Base-by-base conservation (phyloP, 2,329 filamentous ascomycete genomes). In the Sphaerostilbella broomeana region DNA sequence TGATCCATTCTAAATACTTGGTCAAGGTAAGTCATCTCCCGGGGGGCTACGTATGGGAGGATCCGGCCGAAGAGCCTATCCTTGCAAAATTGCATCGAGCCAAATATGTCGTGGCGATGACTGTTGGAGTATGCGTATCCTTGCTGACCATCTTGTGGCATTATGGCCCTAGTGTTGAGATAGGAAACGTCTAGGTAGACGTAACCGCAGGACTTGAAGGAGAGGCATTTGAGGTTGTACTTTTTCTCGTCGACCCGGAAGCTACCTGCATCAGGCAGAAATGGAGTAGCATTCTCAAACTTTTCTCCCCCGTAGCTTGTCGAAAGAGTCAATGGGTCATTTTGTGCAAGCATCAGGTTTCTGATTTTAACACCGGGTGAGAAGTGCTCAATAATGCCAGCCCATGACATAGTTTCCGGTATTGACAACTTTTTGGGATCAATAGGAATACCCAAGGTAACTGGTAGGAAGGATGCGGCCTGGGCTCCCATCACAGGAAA, bases 201-300 rank as follows among this genome's bases (percentile, higher is more conserved):
- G 49, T 82, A 82, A 35, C 79, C 79, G 51, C 78, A 82, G 0
- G 76, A 81, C 21, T 69, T 70, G 57, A 82, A 71, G 1, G 67
- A 63, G 20, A 81, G 57, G 11, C 51, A 56, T 18, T 56, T 53
- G 16, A 69, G 50, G 12, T 48, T 50, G 24, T 59, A 60, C 4
- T 38, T 43, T n/a, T 35, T 42, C 46, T 59, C 51, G 20, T 63
- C 58, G 4, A 19, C 28, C 5, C 38, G n/a, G 12, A 59, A 50
- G n/a, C 30, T 25, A 13, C 26, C 35, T 12, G 18, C 38, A 35
- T 31, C 8, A 4, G 42, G 42, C 5, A 44, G 24, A 17, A 34
- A 44, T 6, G 32, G 10, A 3, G 32, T 17, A 11, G 33, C 22
- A 11, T 28, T 20, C 6, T 41, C 27, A 5, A 34, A 11, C 12